A percentile compares a stretch with the other conserved stretches of the same genome.
Evolutionary conservation across 176 grass and related monocot genomes (phyloP).

Genomic region (Chrysopogon serrulatus): DNA sequence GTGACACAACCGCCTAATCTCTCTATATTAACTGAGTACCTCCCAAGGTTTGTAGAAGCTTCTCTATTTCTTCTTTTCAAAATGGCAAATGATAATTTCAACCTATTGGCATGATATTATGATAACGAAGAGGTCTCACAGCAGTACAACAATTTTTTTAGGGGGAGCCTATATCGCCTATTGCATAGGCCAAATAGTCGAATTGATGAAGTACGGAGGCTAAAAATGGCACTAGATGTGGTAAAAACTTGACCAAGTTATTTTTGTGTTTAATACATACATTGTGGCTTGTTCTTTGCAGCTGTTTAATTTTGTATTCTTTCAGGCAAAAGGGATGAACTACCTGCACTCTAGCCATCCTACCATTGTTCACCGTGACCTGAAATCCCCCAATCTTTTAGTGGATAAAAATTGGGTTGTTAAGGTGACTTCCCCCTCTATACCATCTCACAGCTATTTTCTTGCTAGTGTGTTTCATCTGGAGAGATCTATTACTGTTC

Average conservation of each 20-base stretch:
- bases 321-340: conserved; percentile 98
- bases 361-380: conserved; percentile 94
- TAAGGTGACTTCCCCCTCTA: conserved; percentile 55
- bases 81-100: not conserved
- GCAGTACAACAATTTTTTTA: conserved; percentile 24
- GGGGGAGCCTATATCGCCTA: conserved; percentile 94
- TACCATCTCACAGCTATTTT: conserved; percentile 8
- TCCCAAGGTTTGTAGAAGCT: conserved; percentile 66
- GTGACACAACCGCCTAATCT: conserved; percentile 96
- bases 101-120: not conserved
- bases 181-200: conserved; percentile 83
- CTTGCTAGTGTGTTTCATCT: not conserved
- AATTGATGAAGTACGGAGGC: conserved; percentile 71
- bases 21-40: conserved; percentile 95
- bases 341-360: conserved; percentile 94
- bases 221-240: conserved; percentile 99
- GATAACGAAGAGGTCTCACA: not conserved
- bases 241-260: conserved; percentile 54
- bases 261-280: conserved; percentile 8
- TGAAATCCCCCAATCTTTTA: conserved; percentile 98
- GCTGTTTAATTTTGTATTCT: conserved; percentile 25
- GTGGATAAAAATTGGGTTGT: conserved; percentile 99
- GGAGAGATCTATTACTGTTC: not conserved
- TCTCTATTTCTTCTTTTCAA: conserved; percentile 18
- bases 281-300: conserved; percentile 7